Percentiles rank a stretch among this genome's conserved stretches.
phyloP scores from a whole-genome alignment of 345 rosid species.

The Lagerstroemia speciosa region DNA sequence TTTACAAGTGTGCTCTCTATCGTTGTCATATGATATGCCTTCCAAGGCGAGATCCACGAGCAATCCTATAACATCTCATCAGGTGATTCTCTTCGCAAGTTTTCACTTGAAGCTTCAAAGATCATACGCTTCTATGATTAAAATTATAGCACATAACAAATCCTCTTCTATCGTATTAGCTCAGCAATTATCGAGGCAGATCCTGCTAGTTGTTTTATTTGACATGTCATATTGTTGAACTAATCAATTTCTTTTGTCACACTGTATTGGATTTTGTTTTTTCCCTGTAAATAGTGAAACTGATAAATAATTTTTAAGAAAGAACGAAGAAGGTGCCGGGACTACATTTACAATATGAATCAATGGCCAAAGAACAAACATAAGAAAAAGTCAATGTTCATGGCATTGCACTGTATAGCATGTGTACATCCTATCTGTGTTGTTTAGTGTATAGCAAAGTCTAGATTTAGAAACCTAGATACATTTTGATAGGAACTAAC shows the following conservation, averaged over 20 bases:
- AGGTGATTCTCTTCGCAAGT: not conserved
- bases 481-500: not conserved
- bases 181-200: no score
- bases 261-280: not conserved
- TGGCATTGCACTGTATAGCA: not conserved
- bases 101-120: not conserved
- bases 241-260: not conserved
- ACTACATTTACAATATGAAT: not conserved
- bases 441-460: not conserved
- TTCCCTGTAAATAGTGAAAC: not conserved
- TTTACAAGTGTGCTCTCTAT: constrained; percentile 30
- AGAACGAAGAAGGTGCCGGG: not conserved
- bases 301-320: not conserved
- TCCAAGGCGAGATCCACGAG: not conserved
- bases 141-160: no score
- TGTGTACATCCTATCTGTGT: not conserved
- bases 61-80: not conserved
- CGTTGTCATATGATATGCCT: constrained; percentile 24
- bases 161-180: no score
- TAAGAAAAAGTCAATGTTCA: not conserved
- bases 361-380: not conserved
- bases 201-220: no score
- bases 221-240: not conserved
- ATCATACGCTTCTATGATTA: not conserved
- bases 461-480: not conserved